phyloP scores from a whole-genome alignment of 1,139 yeast genomes.

The Yamadazyma trypodendri region DNA sequence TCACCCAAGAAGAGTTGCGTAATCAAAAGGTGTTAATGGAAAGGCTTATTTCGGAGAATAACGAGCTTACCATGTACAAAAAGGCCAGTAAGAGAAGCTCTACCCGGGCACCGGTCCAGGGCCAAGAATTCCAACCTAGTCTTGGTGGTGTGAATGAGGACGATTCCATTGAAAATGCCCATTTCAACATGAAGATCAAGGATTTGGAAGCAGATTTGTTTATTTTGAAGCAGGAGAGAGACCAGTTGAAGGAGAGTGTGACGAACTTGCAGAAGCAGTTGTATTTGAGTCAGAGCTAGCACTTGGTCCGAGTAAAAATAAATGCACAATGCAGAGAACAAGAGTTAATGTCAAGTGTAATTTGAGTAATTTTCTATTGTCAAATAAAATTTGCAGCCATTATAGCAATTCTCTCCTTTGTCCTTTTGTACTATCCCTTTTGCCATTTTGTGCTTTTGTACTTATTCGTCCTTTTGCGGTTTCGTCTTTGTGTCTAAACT shows the following conservation, averaged over 20 bases:
- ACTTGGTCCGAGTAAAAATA: too few species aligned
- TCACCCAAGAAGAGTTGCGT: conserved; percentile 69
- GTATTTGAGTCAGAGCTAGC: conserved; percentile 26
- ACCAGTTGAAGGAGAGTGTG: conserved; percentile 69
- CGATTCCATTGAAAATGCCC: conserved; percentile 60
- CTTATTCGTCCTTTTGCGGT: too few species aligned
- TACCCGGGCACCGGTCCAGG: conserved; percentile 22
- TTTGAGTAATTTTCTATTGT: neutral
- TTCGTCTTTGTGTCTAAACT: too few species aligned
- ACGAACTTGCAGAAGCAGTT: conserved; percentile 58
- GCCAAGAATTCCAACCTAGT: conserved; percentile 14
- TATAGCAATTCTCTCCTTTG: too few species aligned
- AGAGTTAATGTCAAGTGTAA: too few species aligned
- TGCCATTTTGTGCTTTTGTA: too few species aligned
- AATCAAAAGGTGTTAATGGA: conserved; percentile 58
- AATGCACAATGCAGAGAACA: too few species aligned
- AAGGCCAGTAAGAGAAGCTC: conserved; percentile 39
- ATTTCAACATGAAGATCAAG: conserved; percentile 71
- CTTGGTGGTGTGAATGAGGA: conserved; percentile 31
- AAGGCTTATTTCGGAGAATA: conserved; percentile 62
- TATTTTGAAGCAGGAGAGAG: conserved; percentile 80
- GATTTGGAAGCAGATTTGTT: conserved; percentile 84
- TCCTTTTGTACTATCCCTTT: too few species aligned
- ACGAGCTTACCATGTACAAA: conserved; percentile 60
- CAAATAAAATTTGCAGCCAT: too few species aligned